Evolutionary conservation across 768 basidiomycete species (phyloP), one percentile per base, ranked within the genome.

Genomic region (Mycena capillaripes): DNA sequence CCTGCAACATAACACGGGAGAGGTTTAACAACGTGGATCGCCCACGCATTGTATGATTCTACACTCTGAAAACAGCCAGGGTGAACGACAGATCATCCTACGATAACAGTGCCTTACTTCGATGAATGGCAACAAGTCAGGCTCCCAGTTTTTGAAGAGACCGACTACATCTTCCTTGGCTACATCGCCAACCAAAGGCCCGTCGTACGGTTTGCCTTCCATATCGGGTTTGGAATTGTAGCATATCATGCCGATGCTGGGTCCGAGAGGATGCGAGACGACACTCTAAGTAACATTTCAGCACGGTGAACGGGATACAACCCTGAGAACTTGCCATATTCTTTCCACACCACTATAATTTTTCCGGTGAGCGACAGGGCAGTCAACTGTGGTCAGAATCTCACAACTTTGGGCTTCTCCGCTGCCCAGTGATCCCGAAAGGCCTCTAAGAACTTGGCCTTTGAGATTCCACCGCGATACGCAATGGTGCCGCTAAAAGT

Each of bases 31-130:
- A 78, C 75, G 70, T 85, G 82, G 14, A 88, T 78, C 1, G 82
- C 84, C 84, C 86, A 87, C 56, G 80, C 76, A 29, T 76, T 81
- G 2, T 81, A 78, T 12, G 64, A 76, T 29, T 78, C 77, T 2
- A 79, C 69, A 46, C 75, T 76, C 83, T 82, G 63, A 25, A 29
- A n/a, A 38, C 32, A n/a, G 17, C 21, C 16, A 55, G 30, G 59
- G n/a, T n/a, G n/a, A n/a, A n/a, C n/a, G n/a, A n/a, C n/a, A n/a
- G n/a, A n/a, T n/a, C n/a, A n/a, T n/a, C n/a, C n/a, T n/a, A n/a
- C n/a, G n/a, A n/a, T n/a, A n/a, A 66, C 46, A 46, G n/a, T 11
- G 0, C 17, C 53, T 48, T 38, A 77, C 75, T 67, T 73, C 34
- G 25, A 78, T 40, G 32, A 79, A n/a, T 19, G 53, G 42, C 4